Evolutionary conservation across 78 protist genomes (phyloP), one percentile per base, ranked within the genome.

Genomic region (Bigelowiella natans): DNA sequence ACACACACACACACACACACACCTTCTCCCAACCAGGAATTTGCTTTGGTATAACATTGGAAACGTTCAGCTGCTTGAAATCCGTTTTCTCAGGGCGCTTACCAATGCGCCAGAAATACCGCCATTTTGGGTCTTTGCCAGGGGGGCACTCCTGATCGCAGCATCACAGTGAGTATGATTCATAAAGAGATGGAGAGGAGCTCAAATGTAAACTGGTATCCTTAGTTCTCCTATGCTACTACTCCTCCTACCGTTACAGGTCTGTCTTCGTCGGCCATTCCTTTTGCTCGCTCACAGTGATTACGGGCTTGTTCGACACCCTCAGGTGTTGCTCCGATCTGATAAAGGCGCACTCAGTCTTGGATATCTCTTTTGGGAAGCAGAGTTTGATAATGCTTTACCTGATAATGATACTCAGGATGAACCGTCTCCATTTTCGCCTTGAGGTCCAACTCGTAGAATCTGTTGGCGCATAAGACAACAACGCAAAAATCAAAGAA

Each of bases 101-200:
- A 36, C 97, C 96, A 40, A 95, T 90, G 64, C 96, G 89, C 96
- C 96, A 95, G 89, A 95, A 95, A 94, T 93, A 96, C 85, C 97
- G 90, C 97, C 96, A 95, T 90, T 96, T 96, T 83, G 94, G 95
- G 86, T 96, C 97, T 18, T 51, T 51, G 73, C 73, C 73, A 51
- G 73, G 73, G 73, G 73, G 73, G 73, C 73, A 51, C 7, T n/a
- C n/a, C n/a, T n/a, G n/a, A n/a, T n/a, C n/a, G n/a, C n/a, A n/a
- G n/a, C n/a, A n/a, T n/a, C n/a, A n/a, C n/a, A n/a, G n/a, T n/a
- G n/a, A n/a, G n/a, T n/a, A n/a, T n/a, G n/a, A n/a, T n/a, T n/a
- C n/a, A n/a, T n/a, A n/a, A n/a, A n/a, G n/a, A n/a, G n/a, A n/a
- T n/a, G n/a, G n/a, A n/a, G n/a, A n/a, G n/a, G n/a, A n/a, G n/a